Percentiles rank a stretch among this genome's conserved stretches.
phyloP scores from a whole-genome alignment of 495 filamentous ascomycete species.

The Friedmanniomyces endolithicus region DNA sequence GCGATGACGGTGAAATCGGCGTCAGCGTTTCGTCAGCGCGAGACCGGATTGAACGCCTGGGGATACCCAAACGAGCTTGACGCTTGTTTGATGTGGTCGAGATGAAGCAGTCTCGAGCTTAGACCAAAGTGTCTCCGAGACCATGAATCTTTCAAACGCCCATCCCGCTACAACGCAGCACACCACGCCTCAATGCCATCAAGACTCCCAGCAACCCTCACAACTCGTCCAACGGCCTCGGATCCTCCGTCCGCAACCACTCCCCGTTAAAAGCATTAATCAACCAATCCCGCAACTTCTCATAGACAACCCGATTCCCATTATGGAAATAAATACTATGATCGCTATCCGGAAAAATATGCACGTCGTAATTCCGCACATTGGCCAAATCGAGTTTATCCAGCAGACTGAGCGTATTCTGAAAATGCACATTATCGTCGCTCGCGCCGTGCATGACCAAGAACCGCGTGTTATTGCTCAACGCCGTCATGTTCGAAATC shows the following conservation, averaged over 20 bases:
- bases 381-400: conserved; percentile 74
- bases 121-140: no score
- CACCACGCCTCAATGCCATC: no score
- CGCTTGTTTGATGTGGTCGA: no score
- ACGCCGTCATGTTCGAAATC: conserved; percentile 56
- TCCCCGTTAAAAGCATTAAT: conserved; percentile 96
- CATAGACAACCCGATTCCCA: conserved; percentile 84
- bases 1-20: no score
- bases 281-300: conserved; percentile 84
- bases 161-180: no score
- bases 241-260: conserved; percentile 63
- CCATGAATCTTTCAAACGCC: no score
- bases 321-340: conserved; percentile 94
- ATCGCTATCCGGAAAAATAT: conserved; percentile 92
- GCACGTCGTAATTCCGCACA: conserved; percentile 91
- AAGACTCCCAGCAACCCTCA: background rate
- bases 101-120: no score
- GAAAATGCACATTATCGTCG: conserved; percentile 95
- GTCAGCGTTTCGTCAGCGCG: no score
- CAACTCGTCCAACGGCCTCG: conserved; percentile 42
- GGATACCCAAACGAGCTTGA: no score
- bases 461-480: conserved; percentile 68
- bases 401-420: conserved; percentile 75
- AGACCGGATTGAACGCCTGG: no score
- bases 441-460: conserved; percentile 87